Conservation (phyloP, 2,329 filamentous ascomycete genomes). For the Colletotrichum eremochloae region DNA sequence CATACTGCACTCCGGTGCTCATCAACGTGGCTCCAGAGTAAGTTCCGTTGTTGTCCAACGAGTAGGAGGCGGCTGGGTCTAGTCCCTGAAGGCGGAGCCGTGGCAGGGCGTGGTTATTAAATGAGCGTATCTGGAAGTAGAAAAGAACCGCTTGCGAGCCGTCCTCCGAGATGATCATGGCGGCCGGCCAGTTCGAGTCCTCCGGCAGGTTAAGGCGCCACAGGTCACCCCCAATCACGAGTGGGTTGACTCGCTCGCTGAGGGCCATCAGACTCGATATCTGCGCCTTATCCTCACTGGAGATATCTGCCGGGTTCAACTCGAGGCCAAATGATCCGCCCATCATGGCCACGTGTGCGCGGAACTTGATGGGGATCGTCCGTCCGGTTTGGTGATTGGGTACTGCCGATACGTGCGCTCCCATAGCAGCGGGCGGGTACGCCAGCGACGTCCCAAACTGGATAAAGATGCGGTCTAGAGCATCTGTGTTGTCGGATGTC, state of each 20-base stretch:
- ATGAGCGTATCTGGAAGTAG: slow-evolving; percentile 69
- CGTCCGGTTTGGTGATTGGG: slow-evolving; percentile 71
- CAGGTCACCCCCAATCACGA: slow-evolving; percentile 70
- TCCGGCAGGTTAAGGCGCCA: slow-evolving; percentile 71
- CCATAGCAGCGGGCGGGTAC: slow-evolving; percentile 74
- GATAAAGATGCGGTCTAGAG: slow-evolving; percentile 70
- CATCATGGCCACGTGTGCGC: slow-evolving; percentile 77
- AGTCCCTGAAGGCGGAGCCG: slow-evolving; percentile 68
- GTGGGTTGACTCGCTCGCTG: slow-evolving; percentile 69
- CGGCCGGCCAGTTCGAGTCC: slow-evolving; percentile 72
- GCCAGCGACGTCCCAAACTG: slow-evolving; percentile 74
- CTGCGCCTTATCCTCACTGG: slow-evolving; percentile 62
- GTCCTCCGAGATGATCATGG: slow-evolving; percentile 69
- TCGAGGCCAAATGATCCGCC: slow-evolving; percentile 76
- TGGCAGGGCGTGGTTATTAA: slow-evolving; percentile 66
- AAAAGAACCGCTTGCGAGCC: slow-evolving; percentile 66
- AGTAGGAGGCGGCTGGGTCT: slow-evolving; percentile 67
- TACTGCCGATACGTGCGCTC: slow-evolving; percentile 72
- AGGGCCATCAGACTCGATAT: slow-evolving; percentile 68
- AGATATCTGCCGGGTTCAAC: slow-evolving; percentile 67
- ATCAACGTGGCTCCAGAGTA: slow-evolving; percentile 72
- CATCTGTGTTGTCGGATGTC: slow-evolving; percentile 76
- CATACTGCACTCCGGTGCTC: slow-evolving; percentile 70
- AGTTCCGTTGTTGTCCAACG: slow-evolving; percentile 59
- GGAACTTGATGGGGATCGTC: slow-evolving; percentile 69